phyloP scores from a whole-genome alignment of 2,329 filamentous ascomycete species.

The Fusarium solani-melongenae region DNA sequence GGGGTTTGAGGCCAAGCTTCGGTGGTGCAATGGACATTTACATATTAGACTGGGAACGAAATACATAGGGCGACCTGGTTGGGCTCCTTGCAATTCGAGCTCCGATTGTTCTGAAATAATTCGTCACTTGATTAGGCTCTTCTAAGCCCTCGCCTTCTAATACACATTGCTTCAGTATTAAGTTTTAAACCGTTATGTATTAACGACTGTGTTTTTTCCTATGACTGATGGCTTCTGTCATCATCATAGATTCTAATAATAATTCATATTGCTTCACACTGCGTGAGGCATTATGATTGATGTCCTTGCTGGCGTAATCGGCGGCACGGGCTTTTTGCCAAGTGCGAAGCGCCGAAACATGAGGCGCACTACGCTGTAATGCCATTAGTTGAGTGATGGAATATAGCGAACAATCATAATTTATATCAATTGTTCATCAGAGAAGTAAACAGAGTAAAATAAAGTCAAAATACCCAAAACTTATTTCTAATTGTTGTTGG shows the following conservation, averaged over 20 bases:
- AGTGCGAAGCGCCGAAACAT: slow-evolving; percentile 23
- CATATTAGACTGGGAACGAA: neutral
- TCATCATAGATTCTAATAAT: too few species aligned
- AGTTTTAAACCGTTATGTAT: too few species aligned
- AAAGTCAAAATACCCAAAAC: neutral
- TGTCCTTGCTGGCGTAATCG: slow-evolving; percentile 14
- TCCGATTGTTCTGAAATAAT: too few species aligned
- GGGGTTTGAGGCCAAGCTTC: neutral
- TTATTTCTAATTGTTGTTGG: neutral
- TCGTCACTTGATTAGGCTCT: too few species aligned
- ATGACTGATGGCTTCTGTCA: too few species aligned
- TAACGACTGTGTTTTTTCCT: too few species aligned
- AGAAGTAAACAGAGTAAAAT: neutral
- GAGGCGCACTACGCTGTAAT: neutral
- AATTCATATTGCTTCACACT: neutral
- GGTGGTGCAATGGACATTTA: neutral
- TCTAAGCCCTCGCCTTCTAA: neutral
- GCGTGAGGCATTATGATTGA: neutral
- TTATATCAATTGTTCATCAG: neutral
- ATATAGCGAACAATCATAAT: slow-evolving; percentile 15
- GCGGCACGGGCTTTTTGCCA: slow-evolving; percentile 16
- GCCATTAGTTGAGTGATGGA: neutral
- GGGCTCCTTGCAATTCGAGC: neutral
- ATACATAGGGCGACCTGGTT: neutral
- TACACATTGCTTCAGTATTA: too few species aligned